Evolutionary conservation across 2,329 filamentous ascomycete genomes (phyloP), one percentile per base, ranked within the genome.

Genomic region (Clonostachys byssicola): DNA sequence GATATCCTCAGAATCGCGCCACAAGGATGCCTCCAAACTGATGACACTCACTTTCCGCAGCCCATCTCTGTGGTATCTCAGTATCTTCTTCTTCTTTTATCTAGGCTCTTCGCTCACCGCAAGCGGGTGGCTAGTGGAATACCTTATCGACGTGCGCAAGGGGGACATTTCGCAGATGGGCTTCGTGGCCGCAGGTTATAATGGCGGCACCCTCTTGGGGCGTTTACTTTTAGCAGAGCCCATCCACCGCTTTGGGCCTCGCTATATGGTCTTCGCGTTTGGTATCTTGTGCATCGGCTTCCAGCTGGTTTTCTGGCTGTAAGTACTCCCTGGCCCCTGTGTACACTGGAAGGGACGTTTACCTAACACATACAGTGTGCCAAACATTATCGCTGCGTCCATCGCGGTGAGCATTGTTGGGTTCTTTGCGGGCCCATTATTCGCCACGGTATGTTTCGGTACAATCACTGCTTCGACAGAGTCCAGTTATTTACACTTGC

Each of bases 61-160:
- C 2, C 73, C 65, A 14, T 69, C 68, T 5, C 64, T 86, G 5
- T 85, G 81, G 77, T 58, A 82, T 0, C 56, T 86, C 4, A 80
- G 80, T 43, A 46, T 82, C 3, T 85, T 83, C 59, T 86, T 80
- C 63, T 85, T 85, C 63, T 83, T 85, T 58, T 77, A 78, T 45
- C 65, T 86, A 0, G 82, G 83, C 0, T 74, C 72, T 0, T 59
- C 57, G 2, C 72, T 82, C 3, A 85, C 81, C 0, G 75, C 79
- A 0, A 60, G 66, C 49, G 81, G 83, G 2, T 86, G 81, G 83
- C 75, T 85, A 0, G 81, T 86, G 3, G 80, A 85, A 52, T 86
- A 81, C 47, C 70, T 86, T 4, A 76, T 85, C 7, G 71, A 73
- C 3, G 78, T 80, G n/a, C 76, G 82, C 0, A 65, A 75, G 4